Evolutionary conservation across 352 stramenopile species (phyloP).

Genomic region (Phytophthora parvispora): DNA sequence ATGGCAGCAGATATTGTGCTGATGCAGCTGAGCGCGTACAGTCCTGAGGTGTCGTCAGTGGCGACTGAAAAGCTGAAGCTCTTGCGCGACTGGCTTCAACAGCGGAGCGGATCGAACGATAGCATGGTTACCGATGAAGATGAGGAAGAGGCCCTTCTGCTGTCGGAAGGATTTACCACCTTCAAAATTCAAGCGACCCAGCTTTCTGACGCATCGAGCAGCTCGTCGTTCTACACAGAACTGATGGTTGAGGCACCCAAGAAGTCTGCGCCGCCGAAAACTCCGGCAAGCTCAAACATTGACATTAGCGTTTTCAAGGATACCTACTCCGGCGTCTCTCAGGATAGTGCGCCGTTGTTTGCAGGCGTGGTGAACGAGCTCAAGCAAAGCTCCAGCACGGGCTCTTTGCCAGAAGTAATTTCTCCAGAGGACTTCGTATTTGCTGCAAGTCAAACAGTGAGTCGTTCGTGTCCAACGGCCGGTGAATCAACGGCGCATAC

Average conservation of each 20-base stretch:
- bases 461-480: slow-evolving; percentile 18
- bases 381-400: slow-evolving; percentile 25
- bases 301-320: slow-evolving; percentile 35
- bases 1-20: slow-evolving; percentile 26
- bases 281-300: background rate
- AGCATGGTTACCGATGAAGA: slow-evolving; percentile 38
- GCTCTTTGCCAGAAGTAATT: slow-evolving; percentile 13
- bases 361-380: slow-evolving; percentile 21
- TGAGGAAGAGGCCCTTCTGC: slow-evolving; percentile 46
- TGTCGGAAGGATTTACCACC: slow-evolving; percentile 53
- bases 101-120: slow-evolving; percentile 20
- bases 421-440: slow-evolving; percentile 37
- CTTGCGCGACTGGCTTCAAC: slow-evolving; percentile 45
- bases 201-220: background rate
- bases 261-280: background rate
- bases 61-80: slow-evolving; percentile 31
- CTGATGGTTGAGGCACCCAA: slow-evolving; percentile 17
- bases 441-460: slow-evolving; percentile 26
- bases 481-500: background rate
- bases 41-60: slow-evolving; percentile 1
- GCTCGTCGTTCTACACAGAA: slow-evolving; percentile 32
- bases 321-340: slow-evolving; percentile 17
- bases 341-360: slow-evolving; percentile 6
- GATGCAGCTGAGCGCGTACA: slow-evolving; percentile 42
- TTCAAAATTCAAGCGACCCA: slow-evolving; percentile 25